These are phyloP conservation scores for Dactylellina haptotyla DNA, from an alignment of 2,329 filamentous ascomycete genomes.

Conservation along the genomic window DNA sequence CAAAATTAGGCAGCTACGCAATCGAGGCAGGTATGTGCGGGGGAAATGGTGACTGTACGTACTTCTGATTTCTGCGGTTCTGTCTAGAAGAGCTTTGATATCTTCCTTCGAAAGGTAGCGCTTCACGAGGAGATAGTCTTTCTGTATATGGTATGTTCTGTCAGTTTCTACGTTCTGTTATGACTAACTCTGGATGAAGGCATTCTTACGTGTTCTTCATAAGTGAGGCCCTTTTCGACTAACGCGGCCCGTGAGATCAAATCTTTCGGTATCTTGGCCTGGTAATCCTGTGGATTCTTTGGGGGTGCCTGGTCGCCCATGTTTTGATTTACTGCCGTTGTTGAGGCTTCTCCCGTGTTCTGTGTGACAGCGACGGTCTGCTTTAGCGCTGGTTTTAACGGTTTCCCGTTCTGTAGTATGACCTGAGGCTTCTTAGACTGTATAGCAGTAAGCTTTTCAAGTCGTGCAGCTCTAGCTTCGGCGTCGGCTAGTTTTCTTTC, in stretches of 20 bases:
- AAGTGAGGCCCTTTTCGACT: slow-evolving; percentile 49
- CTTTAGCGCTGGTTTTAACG: slow-evolving; percentile 48
- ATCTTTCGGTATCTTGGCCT: slow-evolving; percentile 53
- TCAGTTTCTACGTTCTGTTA: background rate
- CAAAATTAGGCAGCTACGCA: slow-evolving; percentile 42
- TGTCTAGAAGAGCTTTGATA: slow-evolving; percentile 52
- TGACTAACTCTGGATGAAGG: background rate
- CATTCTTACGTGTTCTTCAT: slow-evolving; percentile 51
- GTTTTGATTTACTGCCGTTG: slow-evolving; percentile 51
- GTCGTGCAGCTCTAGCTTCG: slow-evolving; percentile 44
- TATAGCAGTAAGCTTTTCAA: slow-evolving; percentile 30
- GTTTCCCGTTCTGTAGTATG: slow-evolving; percentile 52
- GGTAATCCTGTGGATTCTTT: slow-evolving; percentile 52
- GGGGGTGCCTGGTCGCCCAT: slow-evolving; percentile 50
- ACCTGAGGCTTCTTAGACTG: slow-evolving; percentile 49
- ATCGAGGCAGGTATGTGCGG: slow-evolving; percentile 12
- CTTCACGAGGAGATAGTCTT: slow-evolving; percentile 52
- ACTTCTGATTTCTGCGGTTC: slow-evolving; percentile 54
- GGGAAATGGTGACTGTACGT: slow-evolving; percentile 21
- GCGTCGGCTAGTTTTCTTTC: slow-evolving; percentile 45
- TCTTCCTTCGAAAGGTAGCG: slow-evolving; percentile 53
- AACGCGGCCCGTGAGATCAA: slow-evolving; percentile 49
- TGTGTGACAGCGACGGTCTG: slow-evolving; percentile 50
- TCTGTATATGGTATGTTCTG: slow-evolving; percentile 18
- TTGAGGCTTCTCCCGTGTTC: slow-evolving; percentile 21